Evolutionary conservation across 2,329 filamentous ascomycete genomes (phyloP), one percentile per base, ranked within the genome.

Genomic region (Aspergillus hortae): DNA sequence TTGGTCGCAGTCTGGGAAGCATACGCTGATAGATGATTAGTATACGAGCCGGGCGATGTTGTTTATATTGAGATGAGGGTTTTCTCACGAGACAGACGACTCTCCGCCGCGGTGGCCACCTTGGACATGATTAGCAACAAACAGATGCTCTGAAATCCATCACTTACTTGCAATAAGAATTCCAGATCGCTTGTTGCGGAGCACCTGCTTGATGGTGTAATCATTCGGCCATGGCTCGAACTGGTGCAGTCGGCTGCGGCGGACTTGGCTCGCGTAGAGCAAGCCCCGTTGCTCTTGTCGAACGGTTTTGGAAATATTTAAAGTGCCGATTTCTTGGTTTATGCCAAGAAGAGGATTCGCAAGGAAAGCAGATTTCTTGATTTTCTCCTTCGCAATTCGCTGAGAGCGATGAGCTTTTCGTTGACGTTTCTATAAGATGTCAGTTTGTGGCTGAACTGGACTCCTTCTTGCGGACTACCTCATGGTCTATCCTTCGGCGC

Each of bases 401-500:
- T 63, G 61, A 11, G 54, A 52, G 44, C 65, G 54, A 4, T 60
- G 55, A 23, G 56, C 57, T 47, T 61, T 57, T 27, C 59, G 60
- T 51, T 69, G 53, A 4, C 63, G 60, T 54, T 65, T 66, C 67
- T 72, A 51, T 7, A 15, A 25, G n/a, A 44, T 25, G 38, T 61
- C 25, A 53, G 60, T 38, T 15, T 17, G 4, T 4, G 27, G 21
- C 12, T 44, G 33, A n/a, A 38, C 36, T 36, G 30, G 15, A 36
- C 27, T 9, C 35, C n/a, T 32, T 15, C 17, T 12, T 33, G 40
- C 33, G 11, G n/a, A 27, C 42, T 38, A 66, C 67, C 49, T 73
- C 65, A 33, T 79, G 73, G 30, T 80, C 73, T 3, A 73, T 56
- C 54, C 77, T 77, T 48, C 81, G 81, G 57, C 75, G 76, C 68